Evolutionary conservation across 148 eudicot species (phyloP).

Genomic region (Vaccinium myrtillus): DNA sequence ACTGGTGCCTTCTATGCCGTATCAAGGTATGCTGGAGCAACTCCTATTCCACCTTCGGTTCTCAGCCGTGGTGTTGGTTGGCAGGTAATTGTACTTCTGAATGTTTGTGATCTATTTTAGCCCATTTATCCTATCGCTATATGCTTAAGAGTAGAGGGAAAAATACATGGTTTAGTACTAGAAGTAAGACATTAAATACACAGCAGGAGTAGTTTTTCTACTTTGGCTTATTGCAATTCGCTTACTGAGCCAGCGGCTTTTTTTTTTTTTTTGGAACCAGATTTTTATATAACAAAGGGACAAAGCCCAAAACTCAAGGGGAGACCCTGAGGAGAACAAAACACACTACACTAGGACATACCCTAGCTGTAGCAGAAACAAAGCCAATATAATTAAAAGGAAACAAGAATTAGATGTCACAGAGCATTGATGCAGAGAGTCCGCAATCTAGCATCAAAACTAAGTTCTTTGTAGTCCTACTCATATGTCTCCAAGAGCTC

Average conservation of each 20-base stretch:
- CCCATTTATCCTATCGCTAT: not conserved
- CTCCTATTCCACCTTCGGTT: constrained; percentile 85
- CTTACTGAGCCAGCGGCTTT: not conserved
- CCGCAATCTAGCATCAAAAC: too few species aligned
- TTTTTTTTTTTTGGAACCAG: too few species aligned
- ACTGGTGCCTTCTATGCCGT: constrained; percentile 88
- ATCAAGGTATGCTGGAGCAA: constrained; percentile 88
- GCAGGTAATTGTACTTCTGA: constrained; percentile 52
- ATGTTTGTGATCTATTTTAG: not conserved
- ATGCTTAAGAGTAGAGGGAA: not conserved
- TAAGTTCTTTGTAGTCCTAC: too few species aligned
- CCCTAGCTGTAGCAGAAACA: too few species aligned
- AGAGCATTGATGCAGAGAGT: too few species aligned
- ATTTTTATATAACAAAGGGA: too few species aligned
- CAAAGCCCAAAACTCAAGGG: too few species aligned
- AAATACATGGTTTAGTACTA: not conserved
- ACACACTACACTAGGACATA: too few species aligned
- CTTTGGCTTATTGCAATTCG: not conserved
- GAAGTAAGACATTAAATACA: not conserved
- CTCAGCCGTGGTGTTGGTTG: constrained; percentile 95
- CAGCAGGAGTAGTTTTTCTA: not conserved
- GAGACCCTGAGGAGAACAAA: too few species aligned
- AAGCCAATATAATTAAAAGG: too few species aligned
- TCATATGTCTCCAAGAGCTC: not conserved
- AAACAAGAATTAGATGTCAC: too few species aligned